A percentile compares a stretch with the other conserved stretches of the same genome.
Conservation (phyloP, 1,284 basidiomycete species). For the Abortiporus biennis region DNA sequence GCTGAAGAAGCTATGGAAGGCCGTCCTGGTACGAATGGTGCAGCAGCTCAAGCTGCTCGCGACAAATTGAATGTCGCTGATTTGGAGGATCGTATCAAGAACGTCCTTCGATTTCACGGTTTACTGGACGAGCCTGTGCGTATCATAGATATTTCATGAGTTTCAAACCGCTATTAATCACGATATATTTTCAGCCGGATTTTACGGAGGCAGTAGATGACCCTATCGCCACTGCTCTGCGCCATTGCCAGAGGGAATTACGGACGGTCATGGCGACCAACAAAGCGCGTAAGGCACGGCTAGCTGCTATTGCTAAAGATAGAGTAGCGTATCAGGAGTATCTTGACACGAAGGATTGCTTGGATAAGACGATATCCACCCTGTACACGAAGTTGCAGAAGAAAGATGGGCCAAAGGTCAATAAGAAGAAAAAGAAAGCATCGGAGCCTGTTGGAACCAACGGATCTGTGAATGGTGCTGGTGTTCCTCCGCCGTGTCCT, state of each 20-base stretch:
- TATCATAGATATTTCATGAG: conserved; percentile 5
- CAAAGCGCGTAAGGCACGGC: conserved; percentile 72
- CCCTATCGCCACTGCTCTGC: conserved; percentile 85
- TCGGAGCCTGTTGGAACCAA: conserved; percentile 32
- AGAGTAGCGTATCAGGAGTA: conserved; percentile 90
- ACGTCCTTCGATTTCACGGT: conserved; percentile 69
- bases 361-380: conserved; percentile 78
- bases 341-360: conserved; percentile 68
- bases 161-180: not conserved
- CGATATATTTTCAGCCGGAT: conserved; percentile 51
- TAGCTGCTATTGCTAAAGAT: conserved; percentile 77
- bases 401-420: conserved; percentile 60
- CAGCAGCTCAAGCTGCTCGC: conserved; percentile 63
- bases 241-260: conserved; percentile 83
- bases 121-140: conserved; percentile 53
- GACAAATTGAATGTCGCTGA: conserved; percentile 70
- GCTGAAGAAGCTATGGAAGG: conserved; percentile 81
- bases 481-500: conserved; percentile 40
- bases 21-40: conserved; percentile 65
- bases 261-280: conserved; percentile 75
- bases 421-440: conserved; percentile 62
- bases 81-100: conserved; percentile 61
- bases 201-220: conserved; percentile 81
- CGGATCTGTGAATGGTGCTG: conserved; percentile 21
- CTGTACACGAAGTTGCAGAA: conserved; percentile 70